Evolutionary conservation across 371 early-diverging fungal species (phyloP).

Genomic region (Syncephalis plumigaleata): DNA sequence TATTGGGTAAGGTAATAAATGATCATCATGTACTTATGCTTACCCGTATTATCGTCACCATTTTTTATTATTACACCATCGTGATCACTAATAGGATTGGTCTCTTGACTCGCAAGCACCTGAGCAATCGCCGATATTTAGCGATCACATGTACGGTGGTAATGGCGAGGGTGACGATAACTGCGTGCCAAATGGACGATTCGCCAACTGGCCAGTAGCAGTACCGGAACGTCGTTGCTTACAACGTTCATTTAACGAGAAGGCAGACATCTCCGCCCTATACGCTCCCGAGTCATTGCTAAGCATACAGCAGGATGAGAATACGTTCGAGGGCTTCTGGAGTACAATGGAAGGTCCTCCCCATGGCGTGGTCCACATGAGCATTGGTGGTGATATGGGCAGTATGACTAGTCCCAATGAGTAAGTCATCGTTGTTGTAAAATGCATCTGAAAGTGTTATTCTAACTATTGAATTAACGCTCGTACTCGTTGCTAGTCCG

Average conservation of each 20-base stretch:
- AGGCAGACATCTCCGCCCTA: constrained; percentile 11
- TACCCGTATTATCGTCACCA: too few relatives aligned
- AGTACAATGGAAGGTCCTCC: constrained; percentile 18
- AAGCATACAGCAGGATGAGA: constrained; percentile 7
- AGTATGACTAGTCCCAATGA: constrained; percentile 18
- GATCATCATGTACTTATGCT: too few relatives aligned
- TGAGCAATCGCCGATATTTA: constrained; percentile 5
- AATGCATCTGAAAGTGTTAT: too few relatives aligned
- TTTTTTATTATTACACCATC: too few relatives aligned
- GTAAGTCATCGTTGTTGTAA: too few relatives aligned
- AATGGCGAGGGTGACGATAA: constrained; percentile 7
- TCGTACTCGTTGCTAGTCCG: constrained; percentile 13
- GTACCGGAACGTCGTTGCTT: constrained; percentile 12
- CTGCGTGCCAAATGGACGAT: constrained; percentile 9
- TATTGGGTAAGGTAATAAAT: constrained; percentile 17
- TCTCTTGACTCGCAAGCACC: constrained; percentile 11
- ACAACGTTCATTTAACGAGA: constrained; percentile 6
- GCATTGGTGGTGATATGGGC: constrained; percentile 25
- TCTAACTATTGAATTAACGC: too few relatives aligned
- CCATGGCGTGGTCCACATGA: constrained; percentile 24
- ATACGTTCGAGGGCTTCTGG: constrained; percentile 16
- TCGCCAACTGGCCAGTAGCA: constrained; percentile 1
- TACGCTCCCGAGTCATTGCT: constrained; percentile 11
- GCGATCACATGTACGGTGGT: constrained; percentile 6
- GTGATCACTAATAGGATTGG: constrained; percentile 45